A percentile compares a stretch with the other conserved stretches of the same genome.
Evolutionary conservation across 148 eudicot genomes (phyloP).

Genomic region (Rhododendron kiyosumense): DNA sequence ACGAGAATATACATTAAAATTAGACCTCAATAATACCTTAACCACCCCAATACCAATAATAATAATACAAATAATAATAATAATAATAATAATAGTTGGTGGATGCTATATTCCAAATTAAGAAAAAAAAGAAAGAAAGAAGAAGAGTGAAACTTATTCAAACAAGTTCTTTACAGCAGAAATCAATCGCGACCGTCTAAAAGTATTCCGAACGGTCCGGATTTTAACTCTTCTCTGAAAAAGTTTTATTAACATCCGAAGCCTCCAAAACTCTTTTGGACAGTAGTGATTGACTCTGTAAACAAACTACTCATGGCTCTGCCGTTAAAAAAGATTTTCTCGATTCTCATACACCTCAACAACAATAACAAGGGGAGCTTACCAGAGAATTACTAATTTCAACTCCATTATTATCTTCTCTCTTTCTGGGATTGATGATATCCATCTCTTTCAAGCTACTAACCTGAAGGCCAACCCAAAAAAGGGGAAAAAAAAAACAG

Average conservation of each 20-base stretch:
- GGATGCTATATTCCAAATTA: not conserved
- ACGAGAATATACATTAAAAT: not conserved
- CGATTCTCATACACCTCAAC: not conserved
- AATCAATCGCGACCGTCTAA: too few relatives aligned
- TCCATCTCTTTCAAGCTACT: slow-evolving; percentile 42
- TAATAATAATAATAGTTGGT: not conserved
- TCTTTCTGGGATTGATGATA: slow-evolving; percentile 32
- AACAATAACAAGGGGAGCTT: not conserved
- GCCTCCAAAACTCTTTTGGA: too few relatives aligned
- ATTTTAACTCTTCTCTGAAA: too few relatives aligned
- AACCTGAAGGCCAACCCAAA: slow-evolving; percentile 12
- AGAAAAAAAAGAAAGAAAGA: too few relatives aligned
- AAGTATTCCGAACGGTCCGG: too few relatives aligned
- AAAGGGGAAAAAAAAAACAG: not conserved
- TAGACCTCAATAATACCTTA: not conserved
- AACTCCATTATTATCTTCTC: slow-evolving; percentile 18
- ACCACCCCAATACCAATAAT: not conserved
- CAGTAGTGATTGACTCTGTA: too few relatives aligned
- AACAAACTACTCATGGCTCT: too few relatives aligned
- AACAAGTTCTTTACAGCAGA: too few relatives aligned
- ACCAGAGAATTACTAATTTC: slow-evolving; percentile 26
- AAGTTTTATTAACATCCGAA: too few relatives aligned
- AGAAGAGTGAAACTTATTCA: too few relatives aligned
- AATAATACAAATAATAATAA: too few relatives aligned
- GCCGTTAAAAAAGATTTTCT: too few relatives aligned